Percentiles rank a stretch among this genome's conserved stretches.
Conservation (phyloP, 768 basidiomycete species). For the Epithele typhae region DNA sequence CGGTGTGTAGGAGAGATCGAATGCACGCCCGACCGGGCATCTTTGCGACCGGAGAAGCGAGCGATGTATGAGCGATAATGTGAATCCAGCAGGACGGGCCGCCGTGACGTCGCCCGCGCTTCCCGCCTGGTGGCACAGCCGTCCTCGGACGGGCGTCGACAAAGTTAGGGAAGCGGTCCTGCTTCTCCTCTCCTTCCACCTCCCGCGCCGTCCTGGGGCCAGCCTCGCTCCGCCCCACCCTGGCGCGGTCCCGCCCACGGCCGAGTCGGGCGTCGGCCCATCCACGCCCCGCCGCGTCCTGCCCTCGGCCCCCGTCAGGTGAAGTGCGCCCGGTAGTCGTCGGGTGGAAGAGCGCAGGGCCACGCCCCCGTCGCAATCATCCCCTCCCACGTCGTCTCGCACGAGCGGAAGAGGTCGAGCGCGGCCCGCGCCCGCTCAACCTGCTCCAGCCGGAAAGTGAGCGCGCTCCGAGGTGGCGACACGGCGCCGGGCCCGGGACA, state of each 20-base stretch:
- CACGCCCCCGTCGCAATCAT: constrained; percentile 40
- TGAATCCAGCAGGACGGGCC: no score
- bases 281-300: neutral
- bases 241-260: no score
- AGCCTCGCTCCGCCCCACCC: no score
- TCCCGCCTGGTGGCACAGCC: no score
- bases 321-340: constrained; percentile 21
- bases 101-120: neutral
- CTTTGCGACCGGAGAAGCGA: neutral
- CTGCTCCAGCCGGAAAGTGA: constrained; percentile 20
- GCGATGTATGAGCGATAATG: neutral
- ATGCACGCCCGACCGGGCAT: no score
- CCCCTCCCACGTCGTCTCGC: constrained; percentile 45
- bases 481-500: neutral
- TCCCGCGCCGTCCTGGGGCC: no score
- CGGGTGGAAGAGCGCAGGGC: constrained; percentile 41
- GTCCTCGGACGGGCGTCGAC: no score
- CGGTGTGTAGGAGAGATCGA: no score
- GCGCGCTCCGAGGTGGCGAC: neutral
- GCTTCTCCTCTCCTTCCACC: no score
- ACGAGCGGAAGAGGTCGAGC: constrained; percentile 50
- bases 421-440: constrained; percentile 46
- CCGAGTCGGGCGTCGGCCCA: neutral
- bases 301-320: constrained; percentile 6
- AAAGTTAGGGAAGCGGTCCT: no score